These are phyloP conservation scores for Fusarium miscanthi DNA, from an alignment of 2,329 filamentous ascomycete species.

Conservation along the genomic window DNA sequence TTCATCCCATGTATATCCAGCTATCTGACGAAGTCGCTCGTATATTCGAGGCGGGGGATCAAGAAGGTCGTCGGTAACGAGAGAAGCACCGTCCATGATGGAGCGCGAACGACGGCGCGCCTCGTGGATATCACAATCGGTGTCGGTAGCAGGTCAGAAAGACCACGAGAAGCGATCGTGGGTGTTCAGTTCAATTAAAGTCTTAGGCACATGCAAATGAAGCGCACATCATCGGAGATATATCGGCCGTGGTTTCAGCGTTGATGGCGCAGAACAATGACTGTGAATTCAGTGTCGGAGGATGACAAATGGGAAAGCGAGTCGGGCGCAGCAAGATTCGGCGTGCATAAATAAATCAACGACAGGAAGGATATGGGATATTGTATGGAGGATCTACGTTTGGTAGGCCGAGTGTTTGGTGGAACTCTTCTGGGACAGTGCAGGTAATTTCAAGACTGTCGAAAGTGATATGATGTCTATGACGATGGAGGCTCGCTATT, in stretches of 20 bases:
- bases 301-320: conserved; percentile 8
- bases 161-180: conserved; percentile 41
- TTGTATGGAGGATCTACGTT: conserved; percentile 33
- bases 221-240: conserved; percentile 50
- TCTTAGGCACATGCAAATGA: conserved; percentile 43
- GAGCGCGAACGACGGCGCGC: conserved; percentile 43
- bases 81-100: conserved; percentile 64
- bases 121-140: conserved; percentile 34
- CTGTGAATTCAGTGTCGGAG: background rate
- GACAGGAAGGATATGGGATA: conserved; percentile 16
- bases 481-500: conserved; percentile 29
- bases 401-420: conserved; percentile 27
- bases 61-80: conserved; percentile 64
- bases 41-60: conserved; percentile 76
- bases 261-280: conserved; percentile 10
- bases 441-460: conserved; percentile 6
- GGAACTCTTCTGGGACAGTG: conserved; percentile 24
- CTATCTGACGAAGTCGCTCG: conserved; percentile 77
- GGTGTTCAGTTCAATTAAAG: conserved; percentile 43
- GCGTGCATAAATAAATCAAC: background rate
- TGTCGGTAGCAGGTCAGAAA: conserved; percentile 31
- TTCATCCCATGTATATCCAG: conserved; percentile 83
- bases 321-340: conserved; percentile 19
- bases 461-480: conserved; percentile 14
- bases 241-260: conserved; percentile 28